Evolutionary conservation across 176 grass and related monocot genomes (phyloP), one percentile per base, ranked within the genome.

Genomic region (Tuctoria greenei): DNA sequence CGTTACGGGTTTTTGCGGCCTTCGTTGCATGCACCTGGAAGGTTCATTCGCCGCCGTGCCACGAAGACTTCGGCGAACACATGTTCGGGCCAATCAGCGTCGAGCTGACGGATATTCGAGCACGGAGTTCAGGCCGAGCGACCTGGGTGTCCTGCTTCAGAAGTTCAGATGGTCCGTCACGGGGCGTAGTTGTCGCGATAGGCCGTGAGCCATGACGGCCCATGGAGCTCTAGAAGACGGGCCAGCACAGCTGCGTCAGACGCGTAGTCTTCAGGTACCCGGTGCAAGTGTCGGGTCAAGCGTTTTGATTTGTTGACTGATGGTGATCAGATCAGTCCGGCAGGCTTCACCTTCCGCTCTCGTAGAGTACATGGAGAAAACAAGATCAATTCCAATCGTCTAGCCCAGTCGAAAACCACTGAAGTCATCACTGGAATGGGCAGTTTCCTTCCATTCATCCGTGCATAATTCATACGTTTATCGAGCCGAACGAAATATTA

Each of bases 191-290:
- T 58, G 68, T 73, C 61, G 31, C 39, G 62, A 25, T 23, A 41
- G 51, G 8, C 72, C 56, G 43, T 61, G 72, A 39, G 72, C 72
- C 72, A 74, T 74, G 54, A 74, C 60, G 72, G 55, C 37, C 76
- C 69, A 73, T 27, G 49, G 61, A 27, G 50, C 83, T 85, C 60
- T 74, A 67, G 76, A 85, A 79, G 76, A 8, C 41, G 56, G 69
- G 23, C 69, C 76, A 67, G 65, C 69, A 23, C 31, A 23, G 51
- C 76, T 23, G 4, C 18, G 6, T 18, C 14, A 4, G 56, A 73
- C 60, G 75, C 75, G 75, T 85, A 49, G 67, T 16, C 47, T 45
- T 43, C 49, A 51, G 38, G 12, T 14, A 4, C 44, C 44, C 13
- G 13, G 44, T 46, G 44, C 44, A 46, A 46, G 47, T 50, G 16